Base-by-base conservation (phyloP, 2,329 filamentous ascomycete species). In the Penicillium sp. region DNA sequence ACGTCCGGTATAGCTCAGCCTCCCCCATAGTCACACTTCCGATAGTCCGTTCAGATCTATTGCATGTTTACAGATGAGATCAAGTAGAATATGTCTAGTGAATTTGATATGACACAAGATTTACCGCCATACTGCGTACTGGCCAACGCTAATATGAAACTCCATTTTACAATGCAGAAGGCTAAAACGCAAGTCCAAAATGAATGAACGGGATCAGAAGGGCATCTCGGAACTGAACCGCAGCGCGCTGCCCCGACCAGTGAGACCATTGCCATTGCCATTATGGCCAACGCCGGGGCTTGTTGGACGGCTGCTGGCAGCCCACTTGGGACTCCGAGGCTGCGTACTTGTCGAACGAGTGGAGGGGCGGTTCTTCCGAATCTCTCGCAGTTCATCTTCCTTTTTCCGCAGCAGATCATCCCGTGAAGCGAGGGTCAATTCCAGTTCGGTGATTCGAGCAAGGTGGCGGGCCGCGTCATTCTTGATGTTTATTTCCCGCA, bases 351-450 rank as follows among this genome's bases (percentile, higher is more conserved):
- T 78, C 2, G 77, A 76, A 17, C 77, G 71, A 38, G 76, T 79
- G 1, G 75, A 74, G 2, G 77, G 77, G 0, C 77, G 75, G 54
- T 78, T 78, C 58, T 77, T 79, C 61, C 75, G 77, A 54, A 81
- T 69, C 17, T 76, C 75, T 12, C 75, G 75, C 43, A 80, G 67
- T 59, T 81, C 79, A 15, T 81, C 79, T 54, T 81, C 78, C 50
- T 80, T 77, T 53, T 69, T 74, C 47, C 69, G 75, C 11, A 81
- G 63, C 14, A 80, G 58, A 17, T 75, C 71, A 31, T 81, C 77
- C 12, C 76, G 73, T 1, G 68, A 65, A 14, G 70, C 68, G 15
- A 79, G 63, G 1, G 69, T 70, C 4, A 70, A 54, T 67, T 80
- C 75, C 11, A 80, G 58, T 60, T 80, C 75, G 34, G 65, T 62